These are phyloP conservation scores for Globisporangium yorkense DNA, from an alignment of 352 stramenopile genomes.

Conservation along the genomic window DNA sequence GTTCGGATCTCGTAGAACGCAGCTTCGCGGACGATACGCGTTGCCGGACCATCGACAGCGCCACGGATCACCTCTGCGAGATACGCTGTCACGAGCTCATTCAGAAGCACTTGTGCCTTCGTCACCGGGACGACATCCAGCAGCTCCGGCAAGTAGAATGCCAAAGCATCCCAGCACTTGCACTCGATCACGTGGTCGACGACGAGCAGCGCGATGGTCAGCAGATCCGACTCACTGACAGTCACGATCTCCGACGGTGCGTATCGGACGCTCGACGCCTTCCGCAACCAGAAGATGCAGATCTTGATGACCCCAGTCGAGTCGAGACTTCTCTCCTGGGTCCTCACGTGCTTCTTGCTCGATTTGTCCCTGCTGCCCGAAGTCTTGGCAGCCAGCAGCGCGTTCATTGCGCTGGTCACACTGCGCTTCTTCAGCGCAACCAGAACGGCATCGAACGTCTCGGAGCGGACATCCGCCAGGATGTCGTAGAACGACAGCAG, in stretches of 20 bases:
- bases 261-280: constrained; percentile 16
- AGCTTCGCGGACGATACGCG: constrained; percentile 56
- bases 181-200: constrained; percentile 52
- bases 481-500: constrained; percentile 68
- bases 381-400: constrained; percentile 24
- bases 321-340: constrained; percentile 8
- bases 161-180: constrained; percentile 65
- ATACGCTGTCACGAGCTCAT: constrained; percentile 27
- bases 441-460: constrained; percentile 48
- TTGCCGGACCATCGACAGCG: constrained; percentile 18
- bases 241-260: constrained; percentile 7
- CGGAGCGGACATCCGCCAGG: constrained; percentile 25
- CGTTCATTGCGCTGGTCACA: constrained; percentile 29
- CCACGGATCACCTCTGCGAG: constrained; percentile 20
- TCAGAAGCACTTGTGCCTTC: constrained; percentile 22
- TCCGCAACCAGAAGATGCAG: constrained; percentile 56
- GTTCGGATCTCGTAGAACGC: constrained; percentile 76
- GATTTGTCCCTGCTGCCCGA: constrained; percentile 8
- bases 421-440: constrained; percentile 25
- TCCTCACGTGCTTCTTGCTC: neutral
- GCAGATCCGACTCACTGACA: constrained; percentile 14
- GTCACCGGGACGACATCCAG: constrained; percentile 27
- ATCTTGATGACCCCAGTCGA: constrained; percentile 72
- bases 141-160: constrained; percentile 66
- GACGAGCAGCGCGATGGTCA: constrained; percentile 33